These are phyloP conservation scores for Phlyctochytrium planicorne DNA, from an alignment of 192 early-diverging fungal species.

Conservation along the genomic window DNA sequence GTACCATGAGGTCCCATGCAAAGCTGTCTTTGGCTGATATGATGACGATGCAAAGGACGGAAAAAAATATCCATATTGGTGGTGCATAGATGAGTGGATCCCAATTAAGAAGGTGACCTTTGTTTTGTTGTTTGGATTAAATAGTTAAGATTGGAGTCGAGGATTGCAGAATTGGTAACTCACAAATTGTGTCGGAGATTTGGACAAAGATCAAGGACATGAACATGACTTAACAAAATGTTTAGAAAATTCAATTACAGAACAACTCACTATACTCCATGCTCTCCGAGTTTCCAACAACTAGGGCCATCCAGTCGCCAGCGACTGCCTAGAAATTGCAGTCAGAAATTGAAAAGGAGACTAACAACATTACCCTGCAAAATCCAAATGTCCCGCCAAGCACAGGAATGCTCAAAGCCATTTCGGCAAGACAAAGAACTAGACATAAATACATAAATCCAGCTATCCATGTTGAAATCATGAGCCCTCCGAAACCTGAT, in stretches of 20 bases:
- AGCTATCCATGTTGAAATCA: conserved; percentile 9
- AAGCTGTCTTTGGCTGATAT: neutral
- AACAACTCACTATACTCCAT: neutral
- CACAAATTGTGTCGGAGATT: neutral
- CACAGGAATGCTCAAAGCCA: conserved; percentile 11
- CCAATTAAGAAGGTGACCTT: neutral
- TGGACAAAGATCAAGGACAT: neutral
- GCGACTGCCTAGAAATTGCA: neutral
- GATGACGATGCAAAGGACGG: neutral
- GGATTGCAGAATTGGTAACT: too few relatives aligned
- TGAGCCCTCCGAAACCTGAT: conserved; percentile 13
- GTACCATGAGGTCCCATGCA: conserved; percentile 12
- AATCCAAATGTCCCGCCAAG: conserved; percentile 12
- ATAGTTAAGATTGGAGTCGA: too few relatives aligned
- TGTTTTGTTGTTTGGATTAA: too few relatives aligned
- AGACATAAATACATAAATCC: conserved; percentile 12
- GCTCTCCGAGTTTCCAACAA: conserved; percentile 13
- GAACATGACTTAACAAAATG: neutral
- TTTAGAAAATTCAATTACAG: neutral
- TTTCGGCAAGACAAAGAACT: conserved; percentile 14
- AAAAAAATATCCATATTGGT: conserved; percentile 1
- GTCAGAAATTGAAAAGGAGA: neutral
- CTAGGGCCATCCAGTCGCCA: conserved; percentile 10
- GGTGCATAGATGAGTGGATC: neutral
- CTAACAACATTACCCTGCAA: conserved; percentile 1